Evolutionary conservation across 2,329 filamentous ascomycete species (phyloP), one percentile per base, ranked within the genome.

Genomic region (Phoma sp.): DNA sequence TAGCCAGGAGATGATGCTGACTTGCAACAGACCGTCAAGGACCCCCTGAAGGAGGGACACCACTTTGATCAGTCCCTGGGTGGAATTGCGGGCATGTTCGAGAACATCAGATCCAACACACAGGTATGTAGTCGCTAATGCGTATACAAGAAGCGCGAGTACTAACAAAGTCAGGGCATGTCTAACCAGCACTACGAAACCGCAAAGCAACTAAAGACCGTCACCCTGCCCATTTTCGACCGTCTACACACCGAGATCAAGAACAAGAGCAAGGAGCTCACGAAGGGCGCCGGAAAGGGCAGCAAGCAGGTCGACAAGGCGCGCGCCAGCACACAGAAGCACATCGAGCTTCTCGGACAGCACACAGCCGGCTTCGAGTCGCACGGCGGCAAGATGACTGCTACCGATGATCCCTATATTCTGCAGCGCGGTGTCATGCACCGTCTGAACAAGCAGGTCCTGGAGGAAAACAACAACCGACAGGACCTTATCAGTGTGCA

Each of bases 231-330:
- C 33, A 88, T 94, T 61, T 88, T 99, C 71, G 91, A 96, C 68
- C 89, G 92, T 47, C 82, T 99, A 43, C 93, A 98, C 80, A 88
- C 91, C 74, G 95, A 98, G 76, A 95, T 99, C 82, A 99, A 98
- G 84, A 88, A 90, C 80, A 98, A 98, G 81, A 84, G 86, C 61
- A 98, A 98, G 81, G 93, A 97, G 77, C 84, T 99, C 44, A 83
- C 85, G 38, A 84, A 87, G 58, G 93, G 94, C 8, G 91, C 90
- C 21, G 85, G 87, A 58, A 96, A 96, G 81, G 85, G 88, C 15
- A 87, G 90, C 63, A 99, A 98, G 80, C 87, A 91, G 45, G 92
- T 99, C 21, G 92, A 96, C 59, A 97, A 96, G 80, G 88, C 91
- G 8, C 90, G 94, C 57, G 86, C 87, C 66, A 81, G 79, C 6